These are phyloP conservation scores for Gnetum montanum DNA, from an alignment of 75 land plant species.

Conservation along the genomic window DNA sequence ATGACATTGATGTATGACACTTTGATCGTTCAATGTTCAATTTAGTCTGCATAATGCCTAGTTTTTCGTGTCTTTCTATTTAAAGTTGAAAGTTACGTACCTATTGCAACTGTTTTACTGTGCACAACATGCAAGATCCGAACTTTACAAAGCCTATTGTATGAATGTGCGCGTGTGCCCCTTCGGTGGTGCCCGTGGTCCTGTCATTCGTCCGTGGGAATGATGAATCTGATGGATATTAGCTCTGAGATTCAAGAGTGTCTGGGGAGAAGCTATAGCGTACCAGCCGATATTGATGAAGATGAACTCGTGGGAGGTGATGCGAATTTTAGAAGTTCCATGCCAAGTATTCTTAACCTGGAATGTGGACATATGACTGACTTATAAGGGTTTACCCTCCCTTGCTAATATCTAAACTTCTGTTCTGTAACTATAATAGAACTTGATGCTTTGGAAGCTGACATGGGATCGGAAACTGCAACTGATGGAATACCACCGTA, in stretches of 20 bases:
- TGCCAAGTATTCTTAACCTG: too few relatives aligned
- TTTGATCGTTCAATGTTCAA: background rate
- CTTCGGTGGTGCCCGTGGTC: too few relatives aligned
- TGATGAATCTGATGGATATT: slow-evolving; percentile 97
- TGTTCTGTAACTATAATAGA: slow-evolving; percentile 29
- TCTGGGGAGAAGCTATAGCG: slow-evolving; percentile 93
- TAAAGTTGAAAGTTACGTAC: too few relatives aligned
- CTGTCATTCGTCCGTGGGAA: too few relatives aligned
- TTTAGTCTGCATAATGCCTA: too few relatives aligned
- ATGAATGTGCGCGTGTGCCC: too few relatives aligned
- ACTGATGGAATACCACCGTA: slow-evolving; percentile 78
- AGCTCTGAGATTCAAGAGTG: slow-evolving; percentile 97
- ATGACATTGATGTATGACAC: slow-evolving; percentile 78
- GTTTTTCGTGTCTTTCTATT: too few relatives aligned
- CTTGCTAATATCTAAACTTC: too few relatives aligned
- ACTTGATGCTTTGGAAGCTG: slow-evolving; percentile 93
- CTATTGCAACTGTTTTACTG: background rate
- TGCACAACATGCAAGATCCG: slow-evolving; percentile 95
- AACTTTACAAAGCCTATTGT: too few relatives aligned
- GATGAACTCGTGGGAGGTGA: slow-evolving; percentile 99
- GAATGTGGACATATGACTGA: too few relatives aligned
- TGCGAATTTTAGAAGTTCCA: too few relatives aligned
- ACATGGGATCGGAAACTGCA: slow-evolving; percentile 77
- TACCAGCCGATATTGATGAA: slow-evolving; percentile 98
- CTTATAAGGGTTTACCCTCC: too few relatives aligned